phyloP scores from a whole-genome alignment of 495 filamentous ascomycete species.

The Tuber umbilicatum region DNA sequence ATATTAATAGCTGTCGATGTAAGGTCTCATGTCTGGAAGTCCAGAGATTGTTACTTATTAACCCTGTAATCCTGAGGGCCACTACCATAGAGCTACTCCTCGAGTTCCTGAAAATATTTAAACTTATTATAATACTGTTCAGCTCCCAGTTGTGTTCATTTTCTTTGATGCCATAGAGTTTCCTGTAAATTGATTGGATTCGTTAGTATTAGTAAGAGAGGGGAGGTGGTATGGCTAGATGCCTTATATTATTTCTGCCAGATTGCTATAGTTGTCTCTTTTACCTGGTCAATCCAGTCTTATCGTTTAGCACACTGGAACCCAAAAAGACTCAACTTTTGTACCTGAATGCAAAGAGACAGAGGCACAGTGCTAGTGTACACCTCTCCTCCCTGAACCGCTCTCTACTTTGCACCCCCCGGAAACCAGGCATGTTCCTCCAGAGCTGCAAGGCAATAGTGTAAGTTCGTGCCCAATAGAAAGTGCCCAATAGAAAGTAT shows the following conservation, averaged over 20 bases:
- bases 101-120: not conserved
- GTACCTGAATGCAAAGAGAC: too few relatives aligned
- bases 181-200: not conserved
- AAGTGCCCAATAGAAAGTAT: too few relatives aligned
- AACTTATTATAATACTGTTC: not conserved
- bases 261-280: not conserved
- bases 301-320: not conserved
- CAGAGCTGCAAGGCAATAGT: too few relatives aligned
- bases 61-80: not conserved
- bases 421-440: too few relatives aligned
- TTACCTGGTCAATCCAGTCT: not conserved
- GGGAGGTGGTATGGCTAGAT: not conserved
- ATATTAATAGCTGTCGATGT: constrained; percentile 24
- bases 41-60: not conserved
- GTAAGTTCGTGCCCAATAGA: too few relatives aligned
- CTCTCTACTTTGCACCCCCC: too few relatives aligned
- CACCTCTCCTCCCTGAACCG: too few relatives aligned
- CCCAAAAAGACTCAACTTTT: constrained; percentile 7
- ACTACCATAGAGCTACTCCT: not conserved
- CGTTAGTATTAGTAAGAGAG: accelerated
- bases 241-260: not conserved
- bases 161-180: not conserved
- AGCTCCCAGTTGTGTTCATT: not conserved
- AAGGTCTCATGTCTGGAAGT: not conserved
- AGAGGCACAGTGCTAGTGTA: too few relatives aligned